Evolutionary conservation across 306 rosid genomes (phyloP), one percentile per base, ranked within the genome.

Genomic region (Trifolium dubium): DNA sequence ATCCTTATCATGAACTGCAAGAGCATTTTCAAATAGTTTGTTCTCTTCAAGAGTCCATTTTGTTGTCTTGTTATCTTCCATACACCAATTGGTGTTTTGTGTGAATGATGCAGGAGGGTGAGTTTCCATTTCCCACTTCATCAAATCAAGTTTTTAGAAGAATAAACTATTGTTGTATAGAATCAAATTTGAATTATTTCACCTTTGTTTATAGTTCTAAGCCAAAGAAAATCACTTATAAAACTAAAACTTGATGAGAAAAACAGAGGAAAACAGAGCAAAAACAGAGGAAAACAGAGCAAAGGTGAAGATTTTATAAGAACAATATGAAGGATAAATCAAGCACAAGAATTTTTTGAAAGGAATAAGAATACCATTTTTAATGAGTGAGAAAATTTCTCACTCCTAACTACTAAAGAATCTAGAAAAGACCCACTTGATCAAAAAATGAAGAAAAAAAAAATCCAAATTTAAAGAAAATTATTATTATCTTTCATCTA

Each of bases 1-100:
- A 14, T 95, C 97, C 74, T 83, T 85, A 13, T 90, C 98, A 76
- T 73, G 58, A 35, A 90, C 68, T 0, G 99, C 99, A n/a, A 95
- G 86, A 41, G 99, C 98, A 78, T 92, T 88, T 61, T 95, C 99
- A 60, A 95, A 95, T 34, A 83, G 9, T 43, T 95, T 95, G 90
- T 95, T 94, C 89, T 94, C 99, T 4, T 82, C 88, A 0, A 58
- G 76, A 12, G 92, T 91, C 98, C 98, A 94, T 53, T 69, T 87
- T 35, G 88, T 39, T 69, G 71, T 72, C 66, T 63, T 86, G 71
- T 60, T 72, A 13, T 91, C 78, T 17, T 77, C 90, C 19, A 80
- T 31, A 69, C 76, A 63, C 95, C 97, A 85, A 74, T 68, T 88
- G 43, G 69, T 5, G 56, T 64, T 80, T 37, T 86, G 68, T 54